Conservation (phyloP, 2,329 filamentous ascomycete genomes). For the Curvularia sp. region DNA sequence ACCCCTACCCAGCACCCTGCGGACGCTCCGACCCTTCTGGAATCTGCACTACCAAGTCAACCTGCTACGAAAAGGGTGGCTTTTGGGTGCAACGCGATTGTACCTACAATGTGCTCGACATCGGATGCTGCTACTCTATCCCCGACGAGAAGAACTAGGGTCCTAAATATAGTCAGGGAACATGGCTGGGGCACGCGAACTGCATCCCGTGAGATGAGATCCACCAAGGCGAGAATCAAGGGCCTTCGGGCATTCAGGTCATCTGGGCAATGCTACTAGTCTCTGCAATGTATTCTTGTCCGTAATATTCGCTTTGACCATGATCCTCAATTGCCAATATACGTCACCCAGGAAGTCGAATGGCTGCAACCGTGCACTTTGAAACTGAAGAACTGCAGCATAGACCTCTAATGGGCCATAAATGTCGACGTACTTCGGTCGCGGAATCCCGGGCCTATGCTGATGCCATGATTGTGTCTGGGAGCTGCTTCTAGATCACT, state of each 20-base stretch:
- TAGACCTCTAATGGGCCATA: not conserved
- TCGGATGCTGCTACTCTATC: constrained; percentile 41
- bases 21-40: constrained; percentile 38
- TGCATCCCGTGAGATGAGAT: not conserved
- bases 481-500: not conserved
- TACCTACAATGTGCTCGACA: constrained; percentile 38
- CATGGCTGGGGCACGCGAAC: not conserved
- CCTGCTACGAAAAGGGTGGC: constrained; percentile 35
- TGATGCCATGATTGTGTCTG: not conserved
- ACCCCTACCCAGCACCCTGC: constrained; percentile 40
- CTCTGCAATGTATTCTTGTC: not conserved
- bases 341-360: not conserved
- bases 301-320: not conserved
- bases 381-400: not conserved
- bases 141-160: constrained; percentile 26
- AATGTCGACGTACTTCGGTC: not conserved
- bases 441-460: not conserved
- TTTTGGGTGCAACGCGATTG: constrained; percentile 44
- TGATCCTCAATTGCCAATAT: not conserved
- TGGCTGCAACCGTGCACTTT: not conserved
- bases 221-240: not conserved
- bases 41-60: constrained; percentile 36
- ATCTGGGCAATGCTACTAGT: not conserved
- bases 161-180: not conserved
- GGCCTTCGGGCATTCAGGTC: not conserved